A percentile compares a stretch with the other conserved stretches of the same genome.
phyloP scores from a whole-genome alignment of 805 yeast species.

The Candida boleticola region DNA sequence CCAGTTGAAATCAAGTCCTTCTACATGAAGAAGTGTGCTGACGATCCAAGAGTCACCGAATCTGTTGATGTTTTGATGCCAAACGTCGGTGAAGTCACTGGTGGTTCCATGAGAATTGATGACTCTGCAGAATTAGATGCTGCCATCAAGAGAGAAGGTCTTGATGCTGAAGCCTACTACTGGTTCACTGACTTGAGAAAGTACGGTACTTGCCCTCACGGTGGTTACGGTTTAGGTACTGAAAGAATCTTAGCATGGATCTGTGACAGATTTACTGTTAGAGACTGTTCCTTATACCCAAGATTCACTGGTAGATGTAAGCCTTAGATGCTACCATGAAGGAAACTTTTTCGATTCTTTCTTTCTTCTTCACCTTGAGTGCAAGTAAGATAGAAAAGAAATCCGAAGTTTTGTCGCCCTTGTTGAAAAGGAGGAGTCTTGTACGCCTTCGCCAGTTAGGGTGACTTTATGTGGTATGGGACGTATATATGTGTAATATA shows the following conservation, averaged over 20 bases:
- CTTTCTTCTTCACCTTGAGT: too few relatives aligned
- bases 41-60: constrained; percentile 94
- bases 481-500: too few relatives aligned
- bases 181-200: constrained; percentile 96
- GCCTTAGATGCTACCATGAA: constrained; percentile 75
- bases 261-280: constrained; percentile 95
- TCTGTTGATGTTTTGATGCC: constrained; percentile 99
- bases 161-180: constrained; percentile 80
- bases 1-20: constrained; percentile 97
- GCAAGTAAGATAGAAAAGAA: too few relatives aligned
- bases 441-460: too few relatives aligned
- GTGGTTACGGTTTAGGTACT: constrained; percentile 98
- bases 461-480: too few relatives aligned
- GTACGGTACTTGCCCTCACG: constrained; percentile 98
- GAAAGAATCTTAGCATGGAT: constrained; percentile 98
- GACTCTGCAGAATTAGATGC: constrained; percentile 78
- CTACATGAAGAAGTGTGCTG: constrained; percentile 92
- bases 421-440: too few relatives aligned
- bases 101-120: constrained; percentile 98
- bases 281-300: constrained; percentile 97
- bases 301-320: constrained; percentile 97
- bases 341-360: too few relatives aligned
- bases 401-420: too few relatives aligned
- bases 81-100: constrained; percentile 97
- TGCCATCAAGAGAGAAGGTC: constrained; percentile 91